Conservation (phyloP, 2,329 filamentous ascomycete species). For the Trichoderma sp. region DNA sequence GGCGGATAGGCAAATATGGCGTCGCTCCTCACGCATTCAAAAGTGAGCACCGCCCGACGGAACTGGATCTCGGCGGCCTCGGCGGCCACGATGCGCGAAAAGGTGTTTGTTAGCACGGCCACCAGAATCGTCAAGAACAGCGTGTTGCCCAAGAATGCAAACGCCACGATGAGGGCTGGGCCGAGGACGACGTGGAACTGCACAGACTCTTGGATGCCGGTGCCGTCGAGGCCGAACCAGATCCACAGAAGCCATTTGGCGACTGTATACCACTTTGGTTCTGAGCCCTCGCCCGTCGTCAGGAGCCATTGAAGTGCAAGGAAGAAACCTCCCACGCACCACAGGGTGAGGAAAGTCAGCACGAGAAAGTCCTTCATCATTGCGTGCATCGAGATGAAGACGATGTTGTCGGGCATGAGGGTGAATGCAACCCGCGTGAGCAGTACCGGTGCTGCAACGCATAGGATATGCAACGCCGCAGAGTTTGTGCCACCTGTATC, state of each 20-base stretch:
- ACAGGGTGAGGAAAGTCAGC: slow-evolving; percentile 62
- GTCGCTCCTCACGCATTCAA: slow-evolving; percentile 71
- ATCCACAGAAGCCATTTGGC: slow-evolving; percentile 78
- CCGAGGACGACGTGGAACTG: slow-evolving; percentile 66
- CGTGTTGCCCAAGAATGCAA: slow-evolving; percentile 72
- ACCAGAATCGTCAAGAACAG: slow-evolving; percentile 72
- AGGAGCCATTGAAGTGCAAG: slow-evolving; percentile 66
- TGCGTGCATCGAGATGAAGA: slow-evolving; percentile 68
- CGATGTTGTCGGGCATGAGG: slow-evolving; percentile 69
- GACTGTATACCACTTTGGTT: slow-evolving; percentile 51
- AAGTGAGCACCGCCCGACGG: slow-evolving; percentile 66
- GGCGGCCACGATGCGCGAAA: slow-evolving; percentile 66
- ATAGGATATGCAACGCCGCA: slow-evolving; percentile 62
- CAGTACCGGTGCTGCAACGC: slow-evolving; percentile 65
- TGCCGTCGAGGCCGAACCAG: slow-evolving; percentile 71
- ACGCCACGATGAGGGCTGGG: slow-evolving; percentile 66
- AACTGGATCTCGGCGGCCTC: slow-evolving; percentile 69
- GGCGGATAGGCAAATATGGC: slow-evolving; percentile 67
- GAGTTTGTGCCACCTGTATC: slow-evolving; percentile 28
- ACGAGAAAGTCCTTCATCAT: slow-evolving; percentile 73
- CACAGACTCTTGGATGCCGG: slow-evolving; percentile 47
- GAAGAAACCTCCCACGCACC: slow-evolving; percentile 69
- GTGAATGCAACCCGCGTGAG: slow-evolving; percentile 70
- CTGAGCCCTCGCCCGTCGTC: slow-evolving; percentile 28
- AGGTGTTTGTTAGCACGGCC: slow-evolving; percentile 70